Evolutionary conservation across 306 rosid species (phyloP).

Genomic region (Acacia crassicarpa): DNA sequence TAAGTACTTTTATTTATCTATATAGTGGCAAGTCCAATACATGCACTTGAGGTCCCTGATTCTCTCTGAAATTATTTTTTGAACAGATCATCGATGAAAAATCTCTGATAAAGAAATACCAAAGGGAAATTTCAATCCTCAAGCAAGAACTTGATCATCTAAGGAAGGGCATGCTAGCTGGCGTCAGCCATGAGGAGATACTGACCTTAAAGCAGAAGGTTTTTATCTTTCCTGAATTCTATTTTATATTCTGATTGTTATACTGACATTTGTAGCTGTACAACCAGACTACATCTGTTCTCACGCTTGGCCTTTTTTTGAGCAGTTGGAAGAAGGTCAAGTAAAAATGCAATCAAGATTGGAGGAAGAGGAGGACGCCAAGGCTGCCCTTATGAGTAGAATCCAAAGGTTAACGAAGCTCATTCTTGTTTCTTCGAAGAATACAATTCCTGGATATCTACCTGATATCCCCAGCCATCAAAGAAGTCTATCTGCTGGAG

Average conservation of each 20-base stretch:
- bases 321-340: slow-evolving; percentile 97
- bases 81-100: slow-evolving; percentile 94
- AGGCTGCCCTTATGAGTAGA: slow-evolving; percentile 99
- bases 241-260: slow-evolving; percentile 20
- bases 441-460: slow-evolving; percentile 81
- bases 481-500: slow-evolving; percentile 70
- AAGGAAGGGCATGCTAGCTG: slow-evolving; percentile 76
- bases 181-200: slow-evolving; percentile 90
- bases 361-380: slow-evolving; percentile 99
- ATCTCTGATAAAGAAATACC: slow-evolving; percentile 96
- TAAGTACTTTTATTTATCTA: slow-evolving; percentile 19
- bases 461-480: slow-evolving; percentile 80
- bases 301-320: slow-evolving; percentile 22
- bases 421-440: slow-evolving; percentile 94
- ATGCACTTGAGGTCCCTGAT: slow-evolving; percentile 23
- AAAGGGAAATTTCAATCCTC: slow-evolving; percentile 88
- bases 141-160: slow-evolving; percentile 96
- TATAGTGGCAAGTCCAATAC: slow-evolving; percentile 11
- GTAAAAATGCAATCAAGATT: slow-evolving; percentile 97
- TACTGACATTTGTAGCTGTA: slow-evolving; percentile 13
- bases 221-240: slow-evolving; percentile 29
- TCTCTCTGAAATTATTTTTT: slow-evolving; percentile 28
- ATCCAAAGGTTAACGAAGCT: slow-evolving; percentile 98
- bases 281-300: slow-evolving; percentile 16
- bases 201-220: slow-evolving; percentile 89